Conservation (phyloP, 1,284 basidiomycete species). For the Grifola frondosa region DNA sequence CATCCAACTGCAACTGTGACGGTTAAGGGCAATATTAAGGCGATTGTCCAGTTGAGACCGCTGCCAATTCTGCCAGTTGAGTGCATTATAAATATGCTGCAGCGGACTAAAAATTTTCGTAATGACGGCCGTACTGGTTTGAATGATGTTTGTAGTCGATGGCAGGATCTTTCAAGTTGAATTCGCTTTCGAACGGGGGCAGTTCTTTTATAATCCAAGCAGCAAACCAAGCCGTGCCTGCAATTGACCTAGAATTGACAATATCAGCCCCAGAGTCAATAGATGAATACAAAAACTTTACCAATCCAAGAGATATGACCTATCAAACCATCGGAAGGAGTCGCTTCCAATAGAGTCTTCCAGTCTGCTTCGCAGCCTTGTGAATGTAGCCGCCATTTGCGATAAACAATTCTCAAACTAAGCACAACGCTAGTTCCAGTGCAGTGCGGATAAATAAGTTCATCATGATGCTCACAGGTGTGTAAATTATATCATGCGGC, state of each 20-base stretch:
- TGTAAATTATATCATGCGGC: no score
- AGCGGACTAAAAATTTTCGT: not conserved
- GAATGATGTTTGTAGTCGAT: conserved; percentile 52
- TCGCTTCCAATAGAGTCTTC: conserved; percentile 27
- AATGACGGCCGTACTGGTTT: conserved; percentile 43
- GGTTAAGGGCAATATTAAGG: conserved; percentile 45
- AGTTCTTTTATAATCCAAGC: conserved; percentile 38
- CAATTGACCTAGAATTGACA: conserved; percentile 40
- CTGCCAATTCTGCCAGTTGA: conserved; percentile 46
- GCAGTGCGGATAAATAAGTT: no score
- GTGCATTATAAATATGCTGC: not conserved
- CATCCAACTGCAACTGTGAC: conserved; percentile 38
- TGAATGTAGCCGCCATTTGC: not conserved
- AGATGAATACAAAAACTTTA: conserved; percentile 7
- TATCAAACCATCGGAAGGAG: conserved; percentile 47
- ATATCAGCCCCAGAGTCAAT: not conserved
- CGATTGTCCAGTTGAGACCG: conserved; percentile 43
- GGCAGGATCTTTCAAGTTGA: conserved; percentile 48
- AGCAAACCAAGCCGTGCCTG: conserved; percentile 44
- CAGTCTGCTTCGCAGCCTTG: conserved; percentile 1
- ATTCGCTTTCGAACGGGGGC: conserved; percentile 55
- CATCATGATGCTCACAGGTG: no score
- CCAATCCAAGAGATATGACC: conserved; percentile 40
- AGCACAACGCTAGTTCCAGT: no score
- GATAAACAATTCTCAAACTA: no score